phyloP scores from a whole-genome alignment of 176 grass and related monocot genomes.

The Musa itinerans region DNA sequence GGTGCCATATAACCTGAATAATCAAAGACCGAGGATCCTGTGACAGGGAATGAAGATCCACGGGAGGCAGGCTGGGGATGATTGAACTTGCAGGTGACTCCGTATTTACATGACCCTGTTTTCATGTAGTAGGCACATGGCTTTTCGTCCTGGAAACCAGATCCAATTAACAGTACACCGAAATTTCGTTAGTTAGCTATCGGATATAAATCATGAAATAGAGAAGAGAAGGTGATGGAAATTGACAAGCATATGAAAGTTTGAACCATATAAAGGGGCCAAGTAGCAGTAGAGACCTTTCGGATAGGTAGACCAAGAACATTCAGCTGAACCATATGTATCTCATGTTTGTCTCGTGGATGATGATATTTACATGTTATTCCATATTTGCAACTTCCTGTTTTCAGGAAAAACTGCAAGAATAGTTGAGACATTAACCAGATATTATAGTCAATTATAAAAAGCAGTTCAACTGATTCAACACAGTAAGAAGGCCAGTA shows the following conservation, averaged over 20 bases:
- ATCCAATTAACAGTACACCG: not conserved
- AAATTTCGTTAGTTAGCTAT: not conserved
- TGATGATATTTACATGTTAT: conserved; percentile 40
- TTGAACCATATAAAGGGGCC: not conserved
- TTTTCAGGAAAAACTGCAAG: conserved; percentile 45
- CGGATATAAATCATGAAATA: not conserved
- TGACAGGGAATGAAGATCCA: conserved; percentile 8
- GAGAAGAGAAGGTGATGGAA: not conserved
- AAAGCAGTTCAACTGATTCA: not conserved
- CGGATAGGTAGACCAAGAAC: conserved; percentile 18
- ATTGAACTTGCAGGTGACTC: conserved; percentile 25
- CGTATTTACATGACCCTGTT: conserved; percentile 20
- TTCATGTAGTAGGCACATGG: conserved; percentile 25
- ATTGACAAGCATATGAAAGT: not conserved
- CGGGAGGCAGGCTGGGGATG: conserved; percentile 16
- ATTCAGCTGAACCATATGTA: conserved; percentile 17
- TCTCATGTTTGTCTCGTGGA: conserved; percentile 32
- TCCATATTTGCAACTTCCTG: conserved; percentile 39
- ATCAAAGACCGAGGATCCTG: conserved; percentile 8
- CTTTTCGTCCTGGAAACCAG: conserved; percentile 22
- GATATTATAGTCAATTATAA: not conserved
- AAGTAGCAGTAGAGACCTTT: conserved; percentile 10
- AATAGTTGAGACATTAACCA: conserved; percentile 9
- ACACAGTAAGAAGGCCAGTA: not conserved
- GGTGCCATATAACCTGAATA: conserved; percentile 6